Evolutionary conservation across 225 moss, liverwort and hornwort species (phyloP).

Genomic region (Antitrichia curtipendula): DNA sequence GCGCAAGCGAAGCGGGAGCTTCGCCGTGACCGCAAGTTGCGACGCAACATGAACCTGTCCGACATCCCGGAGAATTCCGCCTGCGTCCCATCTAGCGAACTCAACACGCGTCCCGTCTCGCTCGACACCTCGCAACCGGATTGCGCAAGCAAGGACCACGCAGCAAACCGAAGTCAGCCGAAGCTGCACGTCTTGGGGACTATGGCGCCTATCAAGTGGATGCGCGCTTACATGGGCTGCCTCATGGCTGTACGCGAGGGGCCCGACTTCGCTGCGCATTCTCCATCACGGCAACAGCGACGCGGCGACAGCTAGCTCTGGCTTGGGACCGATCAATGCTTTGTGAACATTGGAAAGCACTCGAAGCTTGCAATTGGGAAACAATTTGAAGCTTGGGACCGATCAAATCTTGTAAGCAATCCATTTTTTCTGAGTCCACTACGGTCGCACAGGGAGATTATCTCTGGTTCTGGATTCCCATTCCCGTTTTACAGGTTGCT

Average conservation of each 20-base stretch:
- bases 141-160: background rate
- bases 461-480: background rate
- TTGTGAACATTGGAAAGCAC: background rate
- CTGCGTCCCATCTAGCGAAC: background rate
- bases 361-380: background rate
- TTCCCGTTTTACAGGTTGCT: background rate
- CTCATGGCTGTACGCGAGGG: background rate
- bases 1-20: conserved; percentile 17
- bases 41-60: conserved; percentile 21
- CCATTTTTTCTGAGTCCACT: background rate
- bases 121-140: conserved; percentile 14
- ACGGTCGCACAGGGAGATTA: background rate
- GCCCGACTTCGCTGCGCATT: background rate
- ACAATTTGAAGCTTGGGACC: background rate
- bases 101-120: background rate
- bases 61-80: conserved; percentile 44
- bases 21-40: conserved; percentile 23
- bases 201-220: conserved; percentile 20
- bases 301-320: background rate
- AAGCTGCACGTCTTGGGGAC: conserved; percentile 14
- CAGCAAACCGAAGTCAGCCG: background rate
- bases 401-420: background rate
- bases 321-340: background rate
- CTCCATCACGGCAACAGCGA: background rate
- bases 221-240: conserved; percentile 33